Evolutionary conservation across 148 eudicot species (phyloP).

Genomic region (Amaranthus cruentus): DNA sequence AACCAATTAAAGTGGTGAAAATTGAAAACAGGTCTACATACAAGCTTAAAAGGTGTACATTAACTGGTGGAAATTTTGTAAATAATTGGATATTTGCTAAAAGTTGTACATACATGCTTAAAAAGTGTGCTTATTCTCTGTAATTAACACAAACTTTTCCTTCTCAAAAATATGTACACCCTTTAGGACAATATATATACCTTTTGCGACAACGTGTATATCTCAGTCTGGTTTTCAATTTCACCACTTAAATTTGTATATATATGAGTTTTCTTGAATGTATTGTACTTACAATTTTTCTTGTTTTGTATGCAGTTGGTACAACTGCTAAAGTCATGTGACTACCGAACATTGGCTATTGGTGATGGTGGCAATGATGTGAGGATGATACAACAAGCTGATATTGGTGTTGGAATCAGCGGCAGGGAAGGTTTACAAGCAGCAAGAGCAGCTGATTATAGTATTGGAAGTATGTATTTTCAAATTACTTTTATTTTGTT

Average conservation of each 20-base stretch:
- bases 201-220: too few species aligned
- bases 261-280: background rate
- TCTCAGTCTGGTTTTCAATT: too few species aligned
- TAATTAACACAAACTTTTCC: too few species aligned
- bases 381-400: conserved; percentile 99
- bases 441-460: conserved; percentile 99
- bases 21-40: too few species aligned
- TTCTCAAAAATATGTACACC: too few species aligned
- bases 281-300: background rate
- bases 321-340: conserved; percentile 82
- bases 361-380: conserved; percentile 99
- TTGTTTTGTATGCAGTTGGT: conserved; percentile 58
- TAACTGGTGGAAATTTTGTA: too few species aligned
- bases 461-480: conserved; percentile 81
- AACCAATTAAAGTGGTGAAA: too few species aligned
- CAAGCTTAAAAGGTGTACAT: too few species aligned
- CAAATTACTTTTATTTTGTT: conserved; percentile 5
- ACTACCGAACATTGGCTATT: conserved; percentile 89
- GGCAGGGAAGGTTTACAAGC: conserved; percentile 99
- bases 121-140: too few species aligned
- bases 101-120: too few species aligned
- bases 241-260: background rate
- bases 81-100: too few species aligned
- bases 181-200: too few species aligned
- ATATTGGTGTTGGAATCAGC: conserved; percentile 99